These are phyloP conservation scores for Penicillium waksmanii DNA, from an alignment of 495 filamentous ascomycete genomes.

Conservation along the genomic window DNA sequence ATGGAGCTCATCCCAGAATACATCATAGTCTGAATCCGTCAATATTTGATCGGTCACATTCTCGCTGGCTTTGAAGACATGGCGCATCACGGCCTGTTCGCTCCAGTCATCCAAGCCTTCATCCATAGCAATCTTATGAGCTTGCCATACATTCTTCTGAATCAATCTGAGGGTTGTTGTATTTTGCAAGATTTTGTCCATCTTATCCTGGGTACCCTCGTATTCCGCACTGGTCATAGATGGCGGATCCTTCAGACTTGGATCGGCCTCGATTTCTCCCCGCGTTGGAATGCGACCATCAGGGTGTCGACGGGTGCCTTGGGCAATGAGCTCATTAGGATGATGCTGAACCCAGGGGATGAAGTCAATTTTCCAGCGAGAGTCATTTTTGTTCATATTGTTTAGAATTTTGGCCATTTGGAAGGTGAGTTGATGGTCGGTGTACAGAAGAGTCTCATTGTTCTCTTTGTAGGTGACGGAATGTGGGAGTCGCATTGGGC, in stretches of 20 bases:
- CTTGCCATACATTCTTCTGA: conserved; percentile 27
- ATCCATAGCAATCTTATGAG: conserved; percentile 30
- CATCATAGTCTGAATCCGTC: conserved; percentile 29
- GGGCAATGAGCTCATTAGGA: conserved; percentile 54
- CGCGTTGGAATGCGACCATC: conserved; percentile 47
- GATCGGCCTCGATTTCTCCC: conserved; percentile 34
- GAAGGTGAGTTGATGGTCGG: conserved; percentile 62
- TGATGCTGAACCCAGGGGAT: conserved; percentile 64
- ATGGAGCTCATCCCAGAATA: conserved; percentile 33
- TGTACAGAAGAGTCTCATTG: conserved; percentile 54
- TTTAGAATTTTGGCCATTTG: conserved; percentile 62
- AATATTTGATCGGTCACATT: conserved; percentile 34
- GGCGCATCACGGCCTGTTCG: conserved; percentile 32
- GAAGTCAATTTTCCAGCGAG: conserved; percentile 59
- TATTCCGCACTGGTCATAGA: conserved; percentile 16
- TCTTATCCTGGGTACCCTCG: conserved; percentile 15
- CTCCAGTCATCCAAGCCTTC: conserved; percentile 33
- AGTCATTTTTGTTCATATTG: conserved; percentile 52
- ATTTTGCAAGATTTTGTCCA: conserved; percentile 24
- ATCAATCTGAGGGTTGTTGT: conserved; percentile 25
- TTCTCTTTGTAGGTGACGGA: conserved; percentile 39
- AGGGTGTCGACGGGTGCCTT: conserved; percentile 52
- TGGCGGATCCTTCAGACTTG: conserved; percentile 20
- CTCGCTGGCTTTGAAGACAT: conserved; percentile 26
- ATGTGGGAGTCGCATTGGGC: conserved; percentile 64